A percentile compares a stretch with the other conserved stretches of the same genome.
Conservation (phyloP, 352 stramenopile species). For the Globisporangium ultimum region DNA sequence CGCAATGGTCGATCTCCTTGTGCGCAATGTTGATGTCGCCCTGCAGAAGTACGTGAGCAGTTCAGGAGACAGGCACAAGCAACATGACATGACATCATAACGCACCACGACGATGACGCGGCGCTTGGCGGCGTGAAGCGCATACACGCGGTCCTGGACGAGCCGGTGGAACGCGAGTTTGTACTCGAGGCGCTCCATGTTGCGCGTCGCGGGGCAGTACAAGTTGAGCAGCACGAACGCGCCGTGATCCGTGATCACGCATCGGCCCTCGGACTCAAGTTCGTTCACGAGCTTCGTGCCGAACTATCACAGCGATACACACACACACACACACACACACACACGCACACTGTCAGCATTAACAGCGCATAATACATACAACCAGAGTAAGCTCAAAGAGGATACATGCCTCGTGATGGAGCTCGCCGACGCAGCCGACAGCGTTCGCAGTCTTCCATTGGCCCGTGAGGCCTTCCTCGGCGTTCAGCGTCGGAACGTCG, state of each 20-base stretch:
- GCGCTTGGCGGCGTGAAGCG: slow-evolving; percentile 47
- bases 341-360: too few species aligned
- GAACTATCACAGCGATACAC: slow-evolving; percentile 23
- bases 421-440: slow-evolving; percentile 48
- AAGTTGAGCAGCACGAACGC: slow-evolving; percentile 89
- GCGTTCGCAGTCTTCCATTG: slow-evolving; percentile 50
- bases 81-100: neutral
- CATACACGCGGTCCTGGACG: slow-evolving; percentile 58
- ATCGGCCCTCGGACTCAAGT: slow-evolving; percentile 77
- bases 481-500: slow-evolving; percentile 43
- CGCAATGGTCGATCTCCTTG: slow-evolving; percentile 76
- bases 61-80: neutral
- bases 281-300: slow-evolving; percentile 47
- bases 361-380: neutral
- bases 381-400: neutral
- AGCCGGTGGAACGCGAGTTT: slow-evolving; percentile 83
- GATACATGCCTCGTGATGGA: slow-evolving; percentile 42
- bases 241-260: slow-evolving; percentile 84
- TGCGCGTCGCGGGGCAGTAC: slow-evolving; percentile 80
- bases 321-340: too few species aligned
- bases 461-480: slow-evolving; percentile 73
- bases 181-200: slow-evolving; percentile 72
- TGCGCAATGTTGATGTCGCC: slow-evolving; percentile 85
- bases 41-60: slow-evolving; percentile 18
- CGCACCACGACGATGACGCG: slow-evolving; percentile 63